Evolutionary conservation across 2,329 filamentous ascomycete genomes (phyloP).

Genomic region (Diplocarpon rosae): DNA sequence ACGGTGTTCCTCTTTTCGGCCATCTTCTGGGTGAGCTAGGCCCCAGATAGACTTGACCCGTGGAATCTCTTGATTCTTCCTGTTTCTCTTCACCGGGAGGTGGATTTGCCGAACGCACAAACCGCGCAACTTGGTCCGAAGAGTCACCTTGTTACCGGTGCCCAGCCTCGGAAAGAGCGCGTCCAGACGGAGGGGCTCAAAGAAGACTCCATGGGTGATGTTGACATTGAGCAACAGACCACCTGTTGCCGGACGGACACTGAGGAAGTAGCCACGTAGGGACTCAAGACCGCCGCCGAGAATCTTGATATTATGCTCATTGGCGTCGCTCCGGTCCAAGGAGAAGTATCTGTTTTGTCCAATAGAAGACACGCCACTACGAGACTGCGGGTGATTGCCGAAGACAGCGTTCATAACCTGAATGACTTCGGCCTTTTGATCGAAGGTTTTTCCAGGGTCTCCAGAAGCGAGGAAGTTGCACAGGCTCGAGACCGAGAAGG

Average conservation of each 20-base stretch:
- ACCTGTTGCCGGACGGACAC: constrained; percentile 45
- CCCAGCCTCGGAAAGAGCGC: constrained; percentile 29
- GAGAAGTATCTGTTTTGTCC: constrained; percentile 21
- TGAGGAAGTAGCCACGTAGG: constrained; percentile 50
- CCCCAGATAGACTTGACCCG: constrained; percentile 35
- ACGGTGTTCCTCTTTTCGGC: constrained; percentile 25
- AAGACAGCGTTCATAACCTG: constrained; percentile 49
- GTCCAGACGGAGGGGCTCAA: constrained; percentile 34
- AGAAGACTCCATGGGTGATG: constrained; percentile 48
- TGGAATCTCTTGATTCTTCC: constrained; percentile 26
- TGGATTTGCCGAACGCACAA: constrained; percentile 33
- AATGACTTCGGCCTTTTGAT: constrained; percentile 37
- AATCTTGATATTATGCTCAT: constrained; percentile 21
- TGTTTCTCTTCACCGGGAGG: constrained; percentile 24
- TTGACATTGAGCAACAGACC: constrained; percentile 52
- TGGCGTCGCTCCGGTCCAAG: constrained; percentile 27
- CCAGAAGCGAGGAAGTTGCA: constrained; percentile 14
- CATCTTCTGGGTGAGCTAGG: constrained; percentile 33
- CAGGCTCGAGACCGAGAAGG: constrained; percentile 14
- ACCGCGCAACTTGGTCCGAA: constrained; percentile 27
- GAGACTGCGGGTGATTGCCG: constrained; percentile 33
- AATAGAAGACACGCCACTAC: constrained; percentile 32
- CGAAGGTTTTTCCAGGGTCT: constrained; percentile 7
- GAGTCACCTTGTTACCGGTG: constrained; percentile 11
- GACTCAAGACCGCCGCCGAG: constrained; percentile 44